Conservation (phyloP, 345 rosid genomes). For the Eucalyptus albens region DNA sequence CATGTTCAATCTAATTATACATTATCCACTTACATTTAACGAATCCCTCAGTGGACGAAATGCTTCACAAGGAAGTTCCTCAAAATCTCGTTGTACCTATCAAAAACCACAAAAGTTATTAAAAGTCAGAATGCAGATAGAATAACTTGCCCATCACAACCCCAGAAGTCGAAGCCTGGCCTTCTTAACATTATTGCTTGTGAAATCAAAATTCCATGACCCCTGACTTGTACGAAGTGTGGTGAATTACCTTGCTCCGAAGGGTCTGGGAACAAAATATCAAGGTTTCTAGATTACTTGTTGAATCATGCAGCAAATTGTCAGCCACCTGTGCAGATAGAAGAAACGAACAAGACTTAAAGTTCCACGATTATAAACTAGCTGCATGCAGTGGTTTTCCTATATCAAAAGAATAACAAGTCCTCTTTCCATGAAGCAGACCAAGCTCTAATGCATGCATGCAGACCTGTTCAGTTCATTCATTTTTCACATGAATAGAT, state of each 20-base stretch:
- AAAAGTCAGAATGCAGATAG: neutral
- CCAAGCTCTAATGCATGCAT: neutral
- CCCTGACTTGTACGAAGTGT: neutral
- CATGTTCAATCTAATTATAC: neutral
- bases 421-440: neutral
- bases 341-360: neutral
- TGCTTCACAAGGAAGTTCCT: conserved; percentile 95
- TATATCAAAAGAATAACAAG: neutral
- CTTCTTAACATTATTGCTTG: neutral
- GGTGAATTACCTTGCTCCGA: conserved; percentile 87
- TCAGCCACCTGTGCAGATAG: conserved; percentile 70
- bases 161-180: neutral
- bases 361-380: neutral
- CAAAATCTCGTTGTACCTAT: conserved; percentile 97
- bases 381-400: neutral
- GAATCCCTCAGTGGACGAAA: conserved; percentile 73
- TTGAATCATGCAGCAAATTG: conserved; percentile 93
- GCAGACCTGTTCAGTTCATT: neutral
- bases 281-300: conserved; percentile 92
- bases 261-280: conserved; percentile 99
- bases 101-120: neutral
- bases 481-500: neutral
- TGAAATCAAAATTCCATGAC: neutral
- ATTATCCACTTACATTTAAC: conserved; percentile 48
- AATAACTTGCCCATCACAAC: neutral